phyloP scores from a whole-genome alignment of 345 rosid genomes.

The Populus deltoides region DNA sequence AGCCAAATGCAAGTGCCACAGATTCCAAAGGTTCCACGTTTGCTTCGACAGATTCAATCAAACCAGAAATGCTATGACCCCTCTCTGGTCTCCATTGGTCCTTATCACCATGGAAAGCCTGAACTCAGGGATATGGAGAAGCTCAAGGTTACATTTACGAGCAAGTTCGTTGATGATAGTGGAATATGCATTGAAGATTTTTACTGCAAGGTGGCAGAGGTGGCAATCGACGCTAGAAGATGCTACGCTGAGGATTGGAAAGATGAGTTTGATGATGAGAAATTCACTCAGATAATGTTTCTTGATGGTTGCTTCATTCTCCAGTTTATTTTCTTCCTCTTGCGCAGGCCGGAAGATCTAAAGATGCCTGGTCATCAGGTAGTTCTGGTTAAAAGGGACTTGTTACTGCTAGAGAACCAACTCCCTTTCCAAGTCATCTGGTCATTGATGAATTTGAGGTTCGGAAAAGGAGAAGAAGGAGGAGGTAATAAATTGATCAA shows the following conservation, averaged over 20 bases:
- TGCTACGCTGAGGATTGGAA: background rate
- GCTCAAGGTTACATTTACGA: background rate
- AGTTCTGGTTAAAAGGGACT: slow-evolving; percentile 5
- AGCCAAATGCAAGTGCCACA: background rate
- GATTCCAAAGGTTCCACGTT: background rate
- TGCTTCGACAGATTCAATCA: background rate
- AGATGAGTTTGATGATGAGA: background rate
- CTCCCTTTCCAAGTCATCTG: slow-evolving; percentile 21
- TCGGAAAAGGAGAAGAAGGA: too few species aligned
- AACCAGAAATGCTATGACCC: background rate
- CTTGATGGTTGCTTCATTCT: background rate
- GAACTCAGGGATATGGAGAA: slow-evolving; percentile 5
- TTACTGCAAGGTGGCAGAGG: background rate
- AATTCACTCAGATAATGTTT: background rate
- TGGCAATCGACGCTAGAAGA: background rate
- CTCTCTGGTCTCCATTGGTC: slow-evolving; percentile 3
- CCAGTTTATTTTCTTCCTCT: background rate
- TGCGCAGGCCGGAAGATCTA: background rate
- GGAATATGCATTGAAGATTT: background rate
- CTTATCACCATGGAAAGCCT: slow-evolving; percentile 8
- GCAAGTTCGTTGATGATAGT: background rate
- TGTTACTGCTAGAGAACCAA: slow-evolving; percentile 31
- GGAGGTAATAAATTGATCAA: background rate
- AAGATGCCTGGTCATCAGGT: background rate
- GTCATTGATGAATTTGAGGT: background rate